Evolutionary conservation across 116 monocot genomes (phyloP).

Genomic region (Posidonia oceanica): DNA sequence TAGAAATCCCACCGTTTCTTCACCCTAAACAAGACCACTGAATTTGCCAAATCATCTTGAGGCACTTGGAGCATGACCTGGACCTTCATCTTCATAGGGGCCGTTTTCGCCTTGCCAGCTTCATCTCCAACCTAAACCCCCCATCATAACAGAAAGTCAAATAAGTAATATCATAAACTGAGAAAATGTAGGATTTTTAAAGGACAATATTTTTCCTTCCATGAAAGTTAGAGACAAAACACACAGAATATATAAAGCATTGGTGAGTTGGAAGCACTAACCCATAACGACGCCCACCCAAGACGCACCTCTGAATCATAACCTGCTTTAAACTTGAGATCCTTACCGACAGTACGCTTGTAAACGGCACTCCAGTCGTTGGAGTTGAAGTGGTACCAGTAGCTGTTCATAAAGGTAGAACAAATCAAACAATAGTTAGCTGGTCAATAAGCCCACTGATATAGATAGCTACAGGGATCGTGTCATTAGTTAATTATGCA

Average conservation of each 20-base stretch:
- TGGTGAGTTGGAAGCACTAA: no score
- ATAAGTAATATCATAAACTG: neutral
- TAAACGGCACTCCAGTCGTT: slow-evolving; percentile 71
- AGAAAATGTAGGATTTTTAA: neutral
- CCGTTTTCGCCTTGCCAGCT: slow-evolving; percentile 51
- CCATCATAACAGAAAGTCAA: neutral
- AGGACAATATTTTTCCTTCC: no score
- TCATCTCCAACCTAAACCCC: slow-evolving; percentile 69
- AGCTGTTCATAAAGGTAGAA: slow-evolving; percentile 25
- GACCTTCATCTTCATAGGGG: slow-evolving; percentile 75
- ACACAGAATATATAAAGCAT: no score
- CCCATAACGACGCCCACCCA: slow-evolving; percentile 90
- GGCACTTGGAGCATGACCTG: slow-evolving; percentile 90
- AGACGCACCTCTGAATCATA: slow-evolving; percentile 78
- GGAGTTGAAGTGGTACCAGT: slow-evolving; percentile 64
- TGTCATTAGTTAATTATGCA: no score
- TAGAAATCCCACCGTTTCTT: slow-evolving; percentile 94
- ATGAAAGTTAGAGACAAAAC: no score
- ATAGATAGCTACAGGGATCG: neutral
- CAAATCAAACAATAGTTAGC: neutral
- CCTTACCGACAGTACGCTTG: slow-evolving; percentile 48
- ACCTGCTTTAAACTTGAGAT: slow-evolving; percentile 74
- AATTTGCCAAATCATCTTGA: slow-evolving; percentile 42
- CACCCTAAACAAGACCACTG: slow-evolving; percentile 59
- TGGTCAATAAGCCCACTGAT: neutral